Percentiles rank a stretch among this genome's conserved stretches.
Evolutionary conservation across 1,284 basidiomycete species (phyloP).

Genomic region (Melampsora larici-populina): DNA sequence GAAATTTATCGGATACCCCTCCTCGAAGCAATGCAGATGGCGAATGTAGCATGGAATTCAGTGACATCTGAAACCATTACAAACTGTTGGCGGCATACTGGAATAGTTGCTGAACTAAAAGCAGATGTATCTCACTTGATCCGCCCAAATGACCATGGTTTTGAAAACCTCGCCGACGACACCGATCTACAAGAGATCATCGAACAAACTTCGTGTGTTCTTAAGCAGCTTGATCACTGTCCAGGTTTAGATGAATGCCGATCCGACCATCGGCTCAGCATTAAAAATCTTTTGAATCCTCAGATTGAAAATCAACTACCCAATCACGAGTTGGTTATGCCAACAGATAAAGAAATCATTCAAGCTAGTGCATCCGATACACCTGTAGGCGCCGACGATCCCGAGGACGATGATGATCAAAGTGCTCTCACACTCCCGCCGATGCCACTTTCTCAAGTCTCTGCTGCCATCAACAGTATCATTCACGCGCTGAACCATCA

Average conservation of each 20-base stretch:
- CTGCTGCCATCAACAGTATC: background rate
- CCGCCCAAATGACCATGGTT: background rate
- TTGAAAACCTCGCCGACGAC: background rate
- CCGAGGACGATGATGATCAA: background rate
- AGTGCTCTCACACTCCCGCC: too few species aligned
- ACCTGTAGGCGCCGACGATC: background rate
- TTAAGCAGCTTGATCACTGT: background rate
- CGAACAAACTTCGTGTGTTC: background rate
- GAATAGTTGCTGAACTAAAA: too few species aligned
- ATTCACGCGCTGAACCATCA: background rate
- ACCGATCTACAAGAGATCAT: background rate
- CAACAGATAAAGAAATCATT: background rate
- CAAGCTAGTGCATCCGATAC: background rate
- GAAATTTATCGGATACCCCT: background rate
- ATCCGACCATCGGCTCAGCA: background rate
- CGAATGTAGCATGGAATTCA: too few species aligned
- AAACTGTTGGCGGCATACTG: too few species aligned
- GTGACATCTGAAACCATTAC: too few species aligned
- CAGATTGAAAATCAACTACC: background rate
- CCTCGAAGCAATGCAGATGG: background rate
- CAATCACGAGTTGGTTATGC: background rate
- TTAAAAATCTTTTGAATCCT: background rate
- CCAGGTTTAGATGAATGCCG: background rate
- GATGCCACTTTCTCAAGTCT: background rate
- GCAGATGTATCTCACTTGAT: background rate